A percentile compares a stretch with the other conserved stretches of the same genome.
phyloP scores from a whole-genome alignment of 768 basidiomycete species.

The Kwoniella newhampshirensis region DNA sequence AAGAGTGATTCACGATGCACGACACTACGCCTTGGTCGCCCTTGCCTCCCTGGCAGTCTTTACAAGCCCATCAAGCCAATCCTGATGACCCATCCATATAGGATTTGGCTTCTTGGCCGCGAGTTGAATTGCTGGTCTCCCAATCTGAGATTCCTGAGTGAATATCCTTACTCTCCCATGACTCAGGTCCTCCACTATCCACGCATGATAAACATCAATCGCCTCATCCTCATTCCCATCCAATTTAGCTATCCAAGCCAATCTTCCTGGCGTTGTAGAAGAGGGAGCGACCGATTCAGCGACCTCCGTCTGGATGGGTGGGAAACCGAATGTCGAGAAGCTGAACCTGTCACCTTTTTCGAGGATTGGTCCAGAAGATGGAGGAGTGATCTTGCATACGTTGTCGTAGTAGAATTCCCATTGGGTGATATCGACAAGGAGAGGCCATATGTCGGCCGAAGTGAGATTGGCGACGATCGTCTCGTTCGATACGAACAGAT shows the following conservation, averaged over 20 bases:
- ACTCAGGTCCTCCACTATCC: constrained; percentile 4
- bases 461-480: constrained; percentile 3
- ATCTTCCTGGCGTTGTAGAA: not conserved
- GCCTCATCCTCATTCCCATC: not conserved
- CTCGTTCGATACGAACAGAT: constrained; percentile 3
- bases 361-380: not conserved
- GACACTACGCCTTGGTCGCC: too few relatives aligned
- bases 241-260: not conserved
- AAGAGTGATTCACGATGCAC: too few relatives aligned
- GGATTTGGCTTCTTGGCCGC: too few relatives aligned
- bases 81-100: too few relatives aligned
- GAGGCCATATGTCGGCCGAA: not conserved
- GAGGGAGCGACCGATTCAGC: not conserved
- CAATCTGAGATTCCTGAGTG: constrained; percentile 6
- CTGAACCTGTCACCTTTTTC: constrained; percentile 2
- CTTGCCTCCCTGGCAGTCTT: too few relatives aligned
- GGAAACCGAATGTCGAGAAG: constrained; percentile 9
- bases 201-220: constrained; percentile 1
- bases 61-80: too few relatives aligned
- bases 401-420: constrained; percentile 5
- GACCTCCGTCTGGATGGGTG: not conserved
- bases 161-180: not conserved
- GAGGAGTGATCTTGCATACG: not conserved
- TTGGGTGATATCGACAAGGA: constrained; percentile 1
- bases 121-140: too few relatives aligned